These are phyloP conservation scores for Gossypium schwendimanii DNA, from an alignment of 441 rosid genomes.

Conservation along the genomic window DNA sequence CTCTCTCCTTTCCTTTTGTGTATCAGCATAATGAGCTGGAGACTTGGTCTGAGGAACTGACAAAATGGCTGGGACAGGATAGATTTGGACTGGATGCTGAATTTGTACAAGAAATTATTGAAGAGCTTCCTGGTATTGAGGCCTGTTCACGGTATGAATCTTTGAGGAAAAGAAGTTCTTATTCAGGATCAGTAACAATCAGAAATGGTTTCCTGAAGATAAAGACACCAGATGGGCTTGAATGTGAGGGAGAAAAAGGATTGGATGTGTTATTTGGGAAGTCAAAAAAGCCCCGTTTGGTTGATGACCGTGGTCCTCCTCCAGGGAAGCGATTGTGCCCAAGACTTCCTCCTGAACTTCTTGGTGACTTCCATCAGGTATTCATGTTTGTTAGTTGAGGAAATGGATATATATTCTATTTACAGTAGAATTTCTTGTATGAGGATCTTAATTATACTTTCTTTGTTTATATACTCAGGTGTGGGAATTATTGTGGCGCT, in stretches of 20 bases:
- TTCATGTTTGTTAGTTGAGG: slow-evolving; percentile 14
- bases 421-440: background rate
- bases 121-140: slow-evolving; percentile 65
- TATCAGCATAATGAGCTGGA: slow-evolving; percentile 40
- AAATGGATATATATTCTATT: slow-evolving; percentile 13
- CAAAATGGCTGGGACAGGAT: slow-evolving; percentile 76
- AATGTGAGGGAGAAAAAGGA: slow-evolving; percentile 28
- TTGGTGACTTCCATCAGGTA: slow-evolving; percentile 96
- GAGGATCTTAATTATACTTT: slow-evolving; percentile 15
- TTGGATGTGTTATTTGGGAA: slow-evolving; percentile 36
- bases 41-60: slow-evolving; percentile 35
- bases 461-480: slow-evolving; percentile 45
- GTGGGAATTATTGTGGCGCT: slow-evolving; percentile 72
- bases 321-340: slow-evolving; percentile 56
- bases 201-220: slow-evolving; percentile 56
- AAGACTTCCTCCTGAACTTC: slow-evolving; percentile 66
- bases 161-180: slow-evolving; percentile 48
- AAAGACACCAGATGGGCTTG: slow-evolving; percentile 39
- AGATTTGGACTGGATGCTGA: slow-evolving; percentile 90
- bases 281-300: slow-evolving; percentile 45
- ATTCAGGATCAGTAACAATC: slow-evolving; percentile 42
- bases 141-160: slow-evolving; percentile 61
- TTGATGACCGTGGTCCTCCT: slow-evolving; percentile 46
- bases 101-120: slow-evolving; percentile 87
- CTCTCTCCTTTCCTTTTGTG: slow-evolving; percentile 28